Conservation (phyloP, 768 basidiomycete species). For the Serendipita indica region DNA sequence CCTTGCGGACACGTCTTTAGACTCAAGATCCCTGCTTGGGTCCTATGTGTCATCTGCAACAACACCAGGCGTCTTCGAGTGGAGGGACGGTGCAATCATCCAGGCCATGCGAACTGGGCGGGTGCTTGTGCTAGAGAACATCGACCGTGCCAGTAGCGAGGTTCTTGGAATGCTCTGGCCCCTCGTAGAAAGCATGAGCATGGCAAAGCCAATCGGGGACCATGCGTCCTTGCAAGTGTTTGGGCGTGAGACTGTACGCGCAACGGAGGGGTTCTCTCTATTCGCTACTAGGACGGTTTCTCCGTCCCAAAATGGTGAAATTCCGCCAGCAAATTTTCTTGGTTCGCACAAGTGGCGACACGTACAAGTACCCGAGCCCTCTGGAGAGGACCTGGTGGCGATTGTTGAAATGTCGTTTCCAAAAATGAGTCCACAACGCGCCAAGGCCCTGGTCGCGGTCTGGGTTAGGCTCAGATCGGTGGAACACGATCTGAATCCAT, state of each 20-base stretch:
- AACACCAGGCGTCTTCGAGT: constrained; percentile 79
- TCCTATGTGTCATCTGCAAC: constrained; percentile 81
- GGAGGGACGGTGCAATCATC: constrained; percentile 88
- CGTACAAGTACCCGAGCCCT: constrained; percentile 45
- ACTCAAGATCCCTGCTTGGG: constrained; percentile 83
- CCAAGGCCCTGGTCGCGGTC: constrained; percentile 40
- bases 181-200: constrained; percentile 49
- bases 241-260: constrained; percentile 55
- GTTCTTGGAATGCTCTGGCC: constrained; percentile 79
- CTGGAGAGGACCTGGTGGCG: constrained; percentile 44
- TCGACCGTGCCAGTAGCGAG: constrained; percentile 81
- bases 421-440: constrained; percentile 35
- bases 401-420: constrained; percentile 61
- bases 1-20: constrained; percentile 88
- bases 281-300: constrained; percentile 74
- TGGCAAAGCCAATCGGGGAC: constrained; percentile 62
- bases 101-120: constrained; percentile 78
- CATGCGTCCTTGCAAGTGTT: constrained; percentile 57
- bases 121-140: constrained; percentile 87
- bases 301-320: constrained; percentile 32
- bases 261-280: constrained; percentile 64
- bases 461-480: constrained; percentile 51
- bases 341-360: constrained; percentile 77
- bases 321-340: constrained; percentile 55
- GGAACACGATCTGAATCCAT: constrained; percentile 29